Base-by-base conservation (phyloP, 208 protist genomes). In the Balamuthia mandrillaris region DNA sequence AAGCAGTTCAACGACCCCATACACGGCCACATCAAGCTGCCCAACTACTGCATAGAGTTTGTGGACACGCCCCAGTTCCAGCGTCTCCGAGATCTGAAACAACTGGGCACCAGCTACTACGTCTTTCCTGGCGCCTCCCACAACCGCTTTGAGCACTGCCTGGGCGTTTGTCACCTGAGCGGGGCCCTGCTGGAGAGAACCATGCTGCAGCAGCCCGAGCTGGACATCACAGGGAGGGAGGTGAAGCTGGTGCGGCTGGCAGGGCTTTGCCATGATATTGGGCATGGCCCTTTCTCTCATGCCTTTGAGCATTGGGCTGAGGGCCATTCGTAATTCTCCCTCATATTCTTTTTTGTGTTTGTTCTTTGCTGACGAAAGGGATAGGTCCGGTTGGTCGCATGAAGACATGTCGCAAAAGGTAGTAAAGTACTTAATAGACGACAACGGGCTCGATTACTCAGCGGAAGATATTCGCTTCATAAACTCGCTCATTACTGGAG, bases 271-370 rank as follows among this genome's bases (percentile, higher is more conserved):
- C 97, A 98, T 86, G 97, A 98, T 86, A 24, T 98, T 37, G 97
- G 97, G 9, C 97, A 98, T 87, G 97, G 97, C 0, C 96, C 97
- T 7, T 99, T 98, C 88, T 96, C 91, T 7, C 97, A 99, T 88
- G 87, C 96, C 2, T 99, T 99, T 87, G 97, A 99, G 68, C 74
- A 58, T 16, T 90, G 88, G 88, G 79, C 47, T 4, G 5, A 77
- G 2, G 49, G 14, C n/a, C n/a, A n/a, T n/a, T n/a, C n/a, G n/a
- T n/a, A n/a, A n/a, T n/a, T n/a, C n/a, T n/a, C n/a, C n/a, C n/a
- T n/a, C n/a, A n/a, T n/a, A n/a, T n/a, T n/a, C n/a, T n/a, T n/a
- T n/a, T n/a, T n/a, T n/a, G n/a, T n/a, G n/a, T n/a, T n/a, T 54
- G 47, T 65, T 65, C 58, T 29, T 65, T 31, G 16, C 10, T 29